Base-by-base conservation (phyloP, 345 rosid species). In the Physaria fendleri region DNA sequence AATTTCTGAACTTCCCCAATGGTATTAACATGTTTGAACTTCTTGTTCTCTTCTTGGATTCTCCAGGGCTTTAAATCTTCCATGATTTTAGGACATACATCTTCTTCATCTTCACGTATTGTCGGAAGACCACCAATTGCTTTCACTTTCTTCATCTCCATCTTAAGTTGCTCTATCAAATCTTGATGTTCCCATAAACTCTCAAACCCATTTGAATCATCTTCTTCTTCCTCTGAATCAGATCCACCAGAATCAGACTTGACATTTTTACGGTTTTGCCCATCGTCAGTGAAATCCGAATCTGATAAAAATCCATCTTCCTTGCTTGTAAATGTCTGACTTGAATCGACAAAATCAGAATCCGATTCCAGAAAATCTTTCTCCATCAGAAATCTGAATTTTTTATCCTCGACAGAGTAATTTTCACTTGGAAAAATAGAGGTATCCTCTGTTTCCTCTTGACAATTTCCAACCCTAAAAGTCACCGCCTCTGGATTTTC, bases 51-150 rank as follows among this genome's bases (percentile, higher is more conserved):
- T 40, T 87, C 90, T 35, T 92, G 91, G 10, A 93, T 89, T 71
- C 81, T 93, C 95, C 91, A 89, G 40, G 97, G 97, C 72, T 85
- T 93, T 49, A 93, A 76, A 76, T 85, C 92, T 46, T 87, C 95
- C 74, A 74, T 79, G 41, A 89, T 78, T 33, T 79, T 82, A 0
- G 95, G 95, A 24, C 73, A 79, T 1, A 79, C 88, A 18, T 88
- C 90, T 58, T 78, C 84, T 25, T 35, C 65, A 2, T 87, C 94
- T 64, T 93, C 99, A 2, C 55, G 64, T 22, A 87, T 85, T 13
- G 97, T 93, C 5, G 90, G 84, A 48, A 93, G 81, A 11, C 99
- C 95, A 37, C 94, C 88, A 5, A 82, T 82, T 6, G 92, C 92
- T 74, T 72, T 93, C 4, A 76, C 95, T 72, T 85, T 93, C 66